A percentile compares a stretch with the other conserved stretches of the same genome.
phyloP scores from a whole-genome alignment of 129 eudicot genomes.

The Centrapalus pauciflorus region DNA sequence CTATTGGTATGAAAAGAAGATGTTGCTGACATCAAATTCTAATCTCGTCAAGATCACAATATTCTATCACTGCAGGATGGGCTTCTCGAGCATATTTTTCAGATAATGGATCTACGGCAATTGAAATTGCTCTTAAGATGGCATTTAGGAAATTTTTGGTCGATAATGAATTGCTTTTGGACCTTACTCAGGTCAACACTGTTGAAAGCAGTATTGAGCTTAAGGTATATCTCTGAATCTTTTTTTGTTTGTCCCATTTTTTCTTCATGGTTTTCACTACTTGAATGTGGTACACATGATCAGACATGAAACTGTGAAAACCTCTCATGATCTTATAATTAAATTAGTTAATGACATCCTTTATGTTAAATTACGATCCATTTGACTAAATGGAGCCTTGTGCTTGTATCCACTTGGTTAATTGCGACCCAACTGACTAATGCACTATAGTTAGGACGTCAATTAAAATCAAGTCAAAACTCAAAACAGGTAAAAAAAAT shows the following conservation, averaged over 20 bases:
- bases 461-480: no score
- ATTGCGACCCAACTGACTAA: no score
- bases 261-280: background rate
- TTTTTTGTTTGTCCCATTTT: background rate
- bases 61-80: conserved; percentile 56
- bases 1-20: no score
- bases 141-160: conserved; percentile 86
- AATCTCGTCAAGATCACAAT: background rate
- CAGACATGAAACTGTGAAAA: background rate
- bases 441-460: no score
- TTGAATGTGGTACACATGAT: background rate
- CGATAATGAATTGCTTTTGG: conserved; percentile 42
- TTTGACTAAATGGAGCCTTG: no score
- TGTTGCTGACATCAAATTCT: background rate
- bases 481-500: no score
- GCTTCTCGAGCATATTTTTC: conserved; percentile 87
- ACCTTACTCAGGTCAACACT: conserved; percentile 23
- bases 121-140: conserved; percentile 96
- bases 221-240: conserved; percentile 44
- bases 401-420: no score
- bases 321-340: background rate
- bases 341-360: no score
- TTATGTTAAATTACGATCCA: no score
- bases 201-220: conserved; percentile 47
- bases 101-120: conserved; percentile 95